Evolutionary conservation across 2,329 filamentous ascomycete species (phyloP).

Genomic region (Periconia sp.): DNA sequence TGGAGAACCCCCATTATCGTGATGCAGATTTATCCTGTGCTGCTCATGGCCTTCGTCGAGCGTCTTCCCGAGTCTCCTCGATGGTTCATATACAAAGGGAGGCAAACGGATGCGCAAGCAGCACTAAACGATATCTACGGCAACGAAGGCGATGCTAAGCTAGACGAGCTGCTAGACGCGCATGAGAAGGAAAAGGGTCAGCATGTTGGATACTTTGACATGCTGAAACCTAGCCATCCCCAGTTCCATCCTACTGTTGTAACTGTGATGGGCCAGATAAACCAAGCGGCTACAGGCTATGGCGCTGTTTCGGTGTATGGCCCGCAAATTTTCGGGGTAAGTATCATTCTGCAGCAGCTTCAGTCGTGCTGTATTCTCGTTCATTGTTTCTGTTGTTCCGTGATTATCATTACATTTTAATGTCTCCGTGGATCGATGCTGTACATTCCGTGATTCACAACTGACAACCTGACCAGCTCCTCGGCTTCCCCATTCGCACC

Average conservation of each 20-base stretch:
- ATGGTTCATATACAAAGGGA: constrained; percentile 58
- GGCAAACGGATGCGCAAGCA: constrained; percentile 53
- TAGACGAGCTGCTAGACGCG: constrained; percentile 54
- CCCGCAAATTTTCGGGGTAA: constrained; percentile 61
- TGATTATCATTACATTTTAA: background rate
- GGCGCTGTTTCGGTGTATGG: constrained; percentile 65
- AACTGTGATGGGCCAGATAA: constrained; percentile 64
- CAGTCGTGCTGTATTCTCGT: background rate
- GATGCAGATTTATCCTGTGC: constrained; percentile 62
- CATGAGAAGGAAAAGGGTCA: constrained; percentile 54
- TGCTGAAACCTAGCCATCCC: constrained; percentile 56
- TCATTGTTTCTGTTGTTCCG: background rate
- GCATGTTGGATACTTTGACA: constrained; percentile 57
- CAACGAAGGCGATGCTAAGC: constrained; percentile 51
- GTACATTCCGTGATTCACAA: background rate
- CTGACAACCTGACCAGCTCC: constrained; percentile 44
- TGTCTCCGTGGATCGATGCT: background rate
- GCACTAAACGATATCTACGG: constrained; percentile 55
- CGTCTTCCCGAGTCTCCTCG: constrained; percentile 60
- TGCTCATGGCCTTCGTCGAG: constrained; percentile 56
- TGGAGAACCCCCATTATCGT: constrained; percentile 63
- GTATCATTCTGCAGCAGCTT: background rate
- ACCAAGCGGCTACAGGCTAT: constrained; percentile 61
- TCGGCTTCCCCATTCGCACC: constrained; percentile 55
- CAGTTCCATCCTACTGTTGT: constrained; percentile 64